Base-by-base conservation (phyloP, 148 eudicot genomes). In the Rhododendron williamsianum region DNA sequence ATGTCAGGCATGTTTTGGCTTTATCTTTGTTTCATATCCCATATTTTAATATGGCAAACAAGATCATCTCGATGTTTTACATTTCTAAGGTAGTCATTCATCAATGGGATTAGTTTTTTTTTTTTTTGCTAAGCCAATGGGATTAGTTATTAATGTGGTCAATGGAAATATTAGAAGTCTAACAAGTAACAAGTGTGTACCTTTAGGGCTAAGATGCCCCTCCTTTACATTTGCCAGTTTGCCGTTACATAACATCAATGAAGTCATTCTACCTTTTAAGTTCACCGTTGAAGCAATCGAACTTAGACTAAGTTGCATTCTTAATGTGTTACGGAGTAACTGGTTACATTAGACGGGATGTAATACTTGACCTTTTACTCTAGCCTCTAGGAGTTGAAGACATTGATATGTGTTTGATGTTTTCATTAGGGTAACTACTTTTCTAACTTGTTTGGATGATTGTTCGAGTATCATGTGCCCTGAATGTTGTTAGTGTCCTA, bases 1-100 rank as follows among this genome's bases (percentile, higher is more conserved):
- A 30, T 89, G 92, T 87, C 92, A 88, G 92, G 95, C 89, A 81
- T 84, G 91, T 82, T 52, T 48, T 30, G 69, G 41, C 38, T 54
- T 41, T 83, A 21, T 84, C 27, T 73, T 69, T 69, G 36, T 69
- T 65, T 9, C 36, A 4, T 9, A 83, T 3, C 11, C 7, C 35
- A 25, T 72, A 82, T 88, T 18, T 35, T 0, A 4, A 30, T n/a
- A 69, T 36, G 18, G 9, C 35, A 19, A 19, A 48, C 48, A 23
- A 51, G 36, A 27, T 51, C 12, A 1, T 48, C 35, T 12, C 41
- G 6, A 9, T 74, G 56, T 23, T 52, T 12, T 30, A 72, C 63
- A 49, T 49, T 25, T 19, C 41, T 9, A 67, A 82, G 30, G 4
- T 65, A 19, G 21, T 63, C 51, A 43, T 25, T n/a, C 43, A 65